Evolutionary conservation across 305 asterid genomes (phyloP).

Genomic region (Fraxinus latifolia): DNA sequence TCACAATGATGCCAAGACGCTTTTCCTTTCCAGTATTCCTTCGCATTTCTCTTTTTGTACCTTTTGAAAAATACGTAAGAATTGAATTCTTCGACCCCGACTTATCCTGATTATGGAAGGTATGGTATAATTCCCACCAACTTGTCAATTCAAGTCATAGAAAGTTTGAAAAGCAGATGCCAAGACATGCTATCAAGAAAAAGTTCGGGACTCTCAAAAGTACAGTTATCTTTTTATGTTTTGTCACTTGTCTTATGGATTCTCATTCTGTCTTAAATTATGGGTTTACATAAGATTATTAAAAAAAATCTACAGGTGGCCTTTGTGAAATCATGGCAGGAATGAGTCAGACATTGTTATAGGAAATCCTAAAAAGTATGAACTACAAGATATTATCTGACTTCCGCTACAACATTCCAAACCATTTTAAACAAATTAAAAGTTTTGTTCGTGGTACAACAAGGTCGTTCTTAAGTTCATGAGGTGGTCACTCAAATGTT

Average conservation of each 20-base stretch:
- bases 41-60: background rate
- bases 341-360: background rate
- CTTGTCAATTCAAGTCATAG: slow-evolving; percentile 30
- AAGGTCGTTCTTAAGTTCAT: background rate
- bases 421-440: slow-evolving; percentile 24
- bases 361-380: slow-evolving; percentile 30
- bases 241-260: slow-evolving; percentile 20
- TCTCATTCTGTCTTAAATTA: slow-evolving; percentile 15
- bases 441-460: background rate
- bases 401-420: slow-evolving; percentile 38
- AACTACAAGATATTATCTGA: slow-evolving; percentile 35
- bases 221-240: slow-evolving; percentile 6
- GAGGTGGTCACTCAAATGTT: background rate
- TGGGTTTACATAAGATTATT: background rate
- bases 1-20: slow-evolving; percentile 39
- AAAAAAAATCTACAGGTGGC: background rate
- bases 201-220: slow-evolving; percentile 25
- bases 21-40: slow-evolving; percentile 25
- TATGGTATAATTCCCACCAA: slow-evolving; percentile 24
- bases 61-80: slow-evolving; percentile 11
- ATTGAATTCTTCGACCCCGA: slow-evolving; percentile 22
- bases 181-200: slow-evolving; percentile 23
- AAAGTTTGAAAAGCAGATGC: slow-evolving; percentile 31
- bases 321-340: background rate
- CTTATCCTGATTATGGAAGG: slow-evolving; percentile 25